Evolutionary conservation across 208 protist species (phyloP), one percentile per base, ranked within the genome.

Genomic region (Phytomonas sp.): DNA sequence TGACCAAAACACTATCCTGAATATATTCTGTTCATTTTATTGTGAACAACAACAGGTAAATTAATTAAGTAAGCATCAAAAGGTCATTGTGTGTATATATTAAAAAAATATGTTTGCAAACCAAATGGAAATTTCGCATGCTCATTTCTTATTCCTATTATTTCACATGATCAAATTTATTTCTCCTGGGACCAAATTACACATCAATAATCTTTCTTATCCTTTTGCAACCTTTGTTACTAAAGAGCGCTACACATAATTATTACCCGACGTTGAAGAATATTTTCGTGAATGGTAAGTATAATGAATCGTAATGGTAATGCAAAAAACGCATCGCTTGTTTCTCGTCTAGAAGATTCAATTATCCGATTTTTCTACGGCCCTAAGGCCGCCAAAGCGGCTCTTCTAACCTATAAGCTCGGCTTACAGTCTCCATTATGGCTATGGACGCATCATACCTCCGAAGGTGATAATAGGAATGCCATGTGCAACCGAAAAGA

Each of bases 381-480:
- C 16, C 63, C 73, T 30, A 32, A 76, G 19, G 77, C 67, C 1
- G 33, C 63, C 5, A 67, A 72, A 60, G 33, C 70, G 7, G 77
- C 86, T 7, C 70, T 65, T 16, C 70, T 70, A 2, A 78, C 79
- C 11, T 76, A 85, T 40, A 45, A 60, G 16, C 71, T 89, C 64
- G 91, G 91, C 0, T 68, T 95, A 74, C 84, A 91, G 81, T 72
- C 79, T 2, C 91, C 91, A 19, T 74, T 95, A 14, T 95, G 86
- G 85, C 67, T 92, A 45, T 95, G 91, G 88, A 94, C 85, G 12
- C 83, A 93, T 67, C 71, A 78, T 5, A 71, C 33, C 5, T 29
- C 36, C 6, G 26, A 29, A 31, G 40, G 40, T 45, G n/a, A 37
- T 23, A 12, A 29, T 11, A 29, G 32, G 8, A 45, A 62, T 37